Evolutionary conservation across 2,329 filamentous ascomycete species (phyloP), one percentile per base, ranked within the genome.

Genomic region (Colletotrichum sp.): DNA sequence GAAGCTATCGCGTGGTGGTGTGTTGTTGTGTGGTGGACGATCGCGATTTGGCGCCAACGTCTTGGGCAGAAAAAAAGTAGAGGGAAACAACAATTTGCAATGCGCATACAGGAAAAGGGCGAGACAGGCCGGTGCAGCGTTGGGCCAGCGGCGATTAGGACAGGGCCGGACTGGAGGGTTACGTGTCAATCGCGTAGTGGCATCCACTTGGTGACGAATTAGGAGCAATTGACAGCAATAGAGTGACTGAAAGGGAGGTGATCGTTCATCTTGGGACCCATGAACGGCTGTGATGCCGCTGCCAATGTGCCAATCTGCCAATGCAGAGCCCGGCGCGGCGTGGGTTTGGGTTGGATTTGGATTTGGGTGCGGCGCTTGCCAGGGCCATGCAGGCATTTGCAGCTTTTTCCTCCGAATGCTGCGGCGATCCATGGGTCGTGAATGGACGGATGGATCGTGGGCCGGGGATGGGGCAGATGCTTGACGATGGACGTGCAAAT

Each of bases 161-260:
- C 62, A 55, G 39, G 63, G 28, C 55, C 26, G 34, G 57, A 62
- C 64, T 73, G 62, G 62, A 32, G 16, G 70, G 68, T 75, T 75
- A 75, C 73, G 73, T 75, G 73, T 73, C 70, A 48, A 34, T 69
- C 63, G 73, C 64, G 73, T 75, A 75, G 73, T 55, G 59, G 63
- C 70, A 68, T 52, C 70, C 73, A 75, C 73, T 22, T 32, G 24
- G 57, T 73, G 73, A 75, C 73, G 73, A 72, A 75, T 65, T 73
- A 55, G 63, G 64, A 44, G 63, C 24, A 63, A 24, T 73, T 60
- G 63, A 63, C 64, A 73, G 44, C 59, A 69, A 52, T 32, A 55
- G 65, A 73, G 26, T 57, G 70, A 64, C 73, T 55, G 59, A 73
- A 75, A 64, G 64, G 64, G 70, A 68, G 32, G 57, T 65, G 73